Base-by-base conservation (phyloP, 176 grass and related monocot species). In the Carex kokanica region DNA sequence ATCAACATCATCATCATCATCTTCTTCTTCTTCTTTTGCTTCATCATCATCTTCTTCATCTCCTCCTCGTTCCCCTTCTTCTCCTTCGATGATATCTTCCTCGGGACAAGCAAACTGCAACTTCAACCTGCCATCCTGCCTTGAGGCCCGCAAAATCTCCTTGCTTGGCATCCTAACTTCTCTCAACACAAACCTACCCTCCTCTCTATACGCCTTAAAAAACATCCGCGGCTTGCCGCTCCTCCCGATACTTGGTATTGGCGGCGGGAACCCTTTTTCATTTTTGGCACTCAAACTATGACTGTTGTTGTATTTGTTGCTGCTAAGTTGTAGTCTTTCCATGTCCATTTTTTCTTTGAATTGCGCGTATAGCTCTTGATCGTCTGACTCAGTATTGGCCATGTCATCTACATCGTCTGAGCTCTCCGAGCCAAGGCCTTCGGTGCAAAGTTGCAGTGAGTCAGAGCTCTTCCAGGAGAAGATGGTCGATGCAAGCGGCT, bases 341-440 rank as follows among this genome's bases (percentile, higher is more conserved):
- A 24, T 12, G 16, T 24, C 68, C 80, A 81, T 72, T 24, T 63
- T 55, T 27, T 84, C 56, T 29, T 9, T 69, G 54, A 18, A 52
- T 70, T 81, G 36, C 31, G 13, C 64, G 16, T 56, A 59, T 8
- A 66, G 57, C 65, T 78, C 34, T 34, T 38, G 45, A 62, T 53
- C 67, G 1, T 83, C 86, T 13, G 24, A 82, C 14, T 86, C 90
- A 49, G 66, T 81, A 13, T 88, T 89, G 65, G 84, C 5, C 86
- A 94, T 67, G 88, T 90, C 91, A 57, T 90, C 91, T 52, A 88
- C 88, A 63, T 95, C 93, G 1, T 92, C 88, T 14, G 93, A 88
- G 84, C 93, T 95, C 90, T 95, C 93, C 8, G 88, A 90, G 3
- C 93, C 93, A 14, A 95, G 93, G 73, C 93, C 94, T 83, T 97